Conservation (phyloP, 306 rosid species). For the Hippophae rhamnoides region DNA sequence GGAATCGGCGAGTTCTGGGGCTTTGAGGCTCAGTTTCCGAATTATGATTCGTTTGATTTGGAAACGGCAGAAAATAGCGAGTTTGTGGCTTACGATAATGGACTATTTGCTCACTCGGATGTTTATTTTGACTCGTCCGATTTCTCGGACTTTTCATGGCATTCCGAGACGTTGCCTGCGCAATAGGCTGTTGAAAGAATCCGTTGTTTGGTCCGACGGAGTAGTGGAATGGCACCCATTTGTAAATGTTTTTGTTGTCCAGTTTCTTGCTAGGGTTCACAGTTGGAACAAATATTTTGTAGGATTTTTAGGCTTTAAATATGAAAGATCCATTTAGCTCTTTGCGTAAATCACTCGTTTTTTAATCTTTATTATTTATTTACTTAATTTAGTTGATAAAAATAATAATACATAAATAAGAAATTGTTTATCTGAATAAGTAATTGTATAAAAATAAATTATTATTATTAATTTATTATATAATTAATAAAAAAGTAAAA, state of each 20-base stretch:
- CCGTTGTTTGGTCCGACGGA: neutral
- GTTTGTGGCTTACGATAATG: slow-evolving; percentile 18
- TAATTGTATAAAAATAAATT: too few relatives aligned
- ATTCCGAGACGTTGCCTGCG: slow-evolving; percentile 60
- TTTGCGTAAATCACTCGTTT: too few relatives aligned
- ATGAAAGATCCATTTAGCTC: too few relatives aligned
- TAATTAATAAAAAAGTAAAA: too few relatives aligned
- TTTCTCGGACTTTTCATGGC: slow-evolving; percentile 43
- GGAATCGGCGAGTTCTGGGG: slow-evolving; percentile 62
- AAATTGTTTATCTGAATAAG: too few relatives aligned
- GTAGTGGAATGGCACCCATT: slow-evolving; percentile 4
- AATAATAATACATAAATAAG: too few relatives aligned
- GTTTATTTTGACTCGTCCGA: slow-evolving; percentile 51
- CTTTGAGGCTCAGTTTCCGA: slow-evolving; percentile 47
- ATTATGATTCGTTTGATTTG: slow-evolving; percentile 55
- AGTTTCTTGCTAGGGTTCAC: too few relatives aligned
- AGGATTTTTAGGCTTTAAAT: too few relatives aligned
- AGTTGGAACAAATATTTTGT: too few relatives aligned
- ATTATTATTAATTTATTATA: too few relatives aligned
- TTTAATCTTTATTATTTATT: too few relatives aligned
- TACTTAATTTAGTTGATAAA: too few relatives aligned
- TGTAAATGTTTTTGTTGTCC: slow-evolving; percentile 27
- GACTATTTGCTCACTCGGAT: slow-evolving; percentile 56
- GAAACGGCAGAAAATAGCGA: slow-evolving; percentile 20
- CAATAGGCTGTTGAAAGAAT: slow-evolving; percentile 19